Percentiles rank a stretch among this genome's conserved stretches.
Evolutionary conservation across 805 yeast genomes (phyloP).

Genomic region (Sugiyamaella chiloensis): DNA sequence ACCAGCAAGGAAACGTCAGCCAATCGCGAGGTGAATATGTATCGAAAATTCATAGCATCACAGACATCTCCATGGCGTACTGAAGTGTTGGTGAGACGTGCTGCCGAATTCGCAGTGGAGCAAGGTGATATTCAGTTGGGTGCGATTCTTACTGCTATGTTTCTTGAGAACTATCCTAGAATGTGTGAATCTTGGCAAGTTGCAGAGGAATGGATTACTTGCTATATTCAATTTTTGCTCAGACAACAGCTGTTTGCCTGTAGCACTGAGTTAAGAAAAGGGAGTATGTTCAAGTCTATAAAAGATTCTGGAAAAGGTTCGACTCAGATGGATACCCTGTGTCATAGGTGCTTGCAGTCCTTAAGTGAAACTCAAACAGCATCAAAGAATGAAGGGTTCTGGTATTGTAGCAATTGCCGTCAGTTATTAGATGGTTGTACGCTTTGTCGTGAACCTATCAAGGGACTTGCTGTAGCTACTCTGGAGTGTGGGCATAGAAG

Average conservation of each 20-base stretch:
- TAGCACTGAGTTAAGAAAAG: slow-evolving; percentile 55
- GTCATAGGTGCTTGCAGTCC: slow-evolving; percentile 33
- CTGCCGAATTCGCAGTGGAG: slow-evolving; percentile 50
- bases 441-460: slow-evolving; percentile 72
- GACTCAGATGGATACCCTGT: slow-evolving; percentile 47
- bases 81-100: slow-evolving; percentile 45
- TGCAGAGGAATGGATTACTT: slow-evolving; percentile 53
- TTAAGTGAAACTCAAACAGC: slow-evolving; percentile 26
- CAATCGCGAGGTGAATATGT: not conserved
- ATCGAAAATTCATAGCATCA: slow-evolving; percentile 12
- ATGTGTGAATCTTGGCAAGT: slow-evolving; percentile 29
- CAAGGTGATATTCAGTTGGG: slow-evolving; percentile 67
- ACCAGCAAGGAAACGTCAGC: too few species aligned
- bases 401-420: slow-evolving; percentile 81
- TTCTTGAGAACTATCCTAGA: slow-evolving; percentile 42
- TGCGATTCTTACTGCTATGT: slow-evolving; percentile 54
- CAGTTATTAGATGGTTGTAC: slow-evolving; percentile 64
- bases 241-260: slow-evolving; percentile 50
- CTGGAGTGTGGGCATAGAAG: slow-evolving; percentile 84
- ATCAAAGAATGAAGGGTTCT: slow-evolving; percentile 47
- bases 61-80: slow-evolving; percentile 55
- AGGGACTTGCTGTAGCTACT: slow-evolving; percentile 59
- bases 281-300: slow-evolving; percentile 34
- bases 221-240: slow-evolving; percentile 54
- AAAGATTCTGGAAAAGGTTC: slow-evolving; percentile 30